Base-by-base conservation (phyloP, 2,329 filamentous ascomycete species). In the Ilyonectria robusta region DNA sequence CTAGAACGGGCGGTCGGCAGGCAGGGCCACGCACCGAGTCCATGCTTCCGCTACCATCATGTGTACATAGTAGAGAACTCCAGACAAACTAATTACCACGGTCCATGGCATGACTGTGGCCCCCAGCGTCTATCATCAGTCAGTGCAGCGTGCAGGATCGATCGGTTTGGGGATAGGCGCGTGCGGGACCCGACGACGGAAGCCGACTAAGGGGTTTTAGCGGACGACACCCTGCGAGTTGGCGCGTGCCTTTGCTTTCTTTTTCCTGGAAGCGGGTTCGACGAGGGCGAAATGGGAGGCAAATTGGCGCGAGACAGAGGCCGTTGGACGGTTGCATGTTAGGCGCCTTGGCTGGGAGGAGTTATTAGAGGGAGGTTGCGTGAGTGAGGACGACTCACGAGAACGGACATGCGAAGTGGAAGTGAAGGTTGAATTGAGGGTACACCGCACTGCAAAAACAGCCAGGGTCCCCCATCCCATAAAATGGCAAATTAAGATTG, bases 401-500 rank as follows among this genome's bases (percentile, higher is more conserved):
- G 31, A 9, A 33, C 31, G 31, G 31, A 33, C 31, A 48, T 51
- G 40, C 11, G 13, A 42, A 42, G 15, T 42, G n/a, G 37, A 33
- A 15, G 44, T 15, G 37, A 44, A 50, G 37, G 50, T 26, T 26
- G 26, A 42, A 42, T 42, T n/a, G 40, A 42, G 40, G 40, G 40
- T 42, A 26, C 26, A 26, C 5, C 5, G 26, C 26, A 26, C 26
- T 26, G 26, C 15, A 42, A 42, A 42, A 42, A 8, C 40, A 29
- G 46, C 63, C 51, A n/a, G 70, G 67, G 44, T 59, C 40, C 46
- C n/a, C 68, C 63, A 65, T 67, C 46, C 68, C 63, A 66, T 67
- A 56, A 53, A 59, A 61, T 26, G 60, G 70, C 59, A 75, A 75
- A 74, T 74, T 74, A 75, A 70, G 63, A 69, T 75, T 74, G 72